Evolutionary conservation across 495 filamentous ascomycete species (phyloP), one percentile per base, ranked within the genome.

Genomic region (Talaromyces nanjingensis): DNA sequence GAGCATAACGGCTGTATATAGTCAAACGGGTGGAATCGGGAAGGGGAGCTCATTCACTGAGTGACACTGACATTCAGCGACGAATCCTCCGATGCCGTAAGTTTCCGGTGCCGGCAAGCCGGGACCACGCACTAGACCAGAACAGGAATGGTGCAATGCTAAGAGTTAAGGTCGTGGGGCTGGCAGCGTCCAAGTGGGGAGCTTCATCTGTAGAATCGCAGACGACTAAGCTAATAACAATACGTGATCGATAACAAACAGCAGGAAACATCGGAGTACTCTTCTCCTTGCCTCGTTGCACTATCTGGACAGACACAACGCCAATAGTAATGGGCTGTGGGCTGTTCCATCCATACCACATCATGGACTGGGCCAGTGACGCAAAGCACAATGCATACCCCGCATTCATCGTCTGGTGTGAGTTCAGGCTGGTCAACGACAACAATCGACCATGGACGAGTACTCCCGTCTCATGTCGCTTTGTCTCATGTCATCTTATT

Each of bases 341-440:
- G 37, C 37, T 42, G 33, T 37, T 37, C 42, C 29, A 31, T 31
- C 29, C 29, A 31, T 31, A 31, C 29, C 29, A 18, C 45, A 20
- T 49, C 45, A 49, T 18, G 27, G 53, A 61, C 42, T 61, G 59
- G 59, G 2, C 42, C 34, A 45, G 37, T 61, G 59, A 61, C 59
- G 59, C 59, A 61, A 61, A 29, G 25, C 53, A 42, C 18, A 14
- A 42, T 47, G 58, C 58, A 47, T 61, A 61, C 59, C 59, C 59
- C 59, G 59, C 59, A 61, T 61, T 61, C 25, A 31, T 24, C n/a
- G 22, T 14, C 22, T 39, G 37, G 33, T 34, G 34, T 39, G 29
- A 56, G 24, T 22, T 31, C 29, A 42, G 37, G 37, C 49, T 54
- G 49, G 18, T 25, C 49, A 54, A 54, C 24, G 18, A 54, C 24